These are phyloP conservation scores for Lophium mytilinum DNA, from an alignment of 495 filamentous ascomycete species.

Conservation along the genomic window DNA sequence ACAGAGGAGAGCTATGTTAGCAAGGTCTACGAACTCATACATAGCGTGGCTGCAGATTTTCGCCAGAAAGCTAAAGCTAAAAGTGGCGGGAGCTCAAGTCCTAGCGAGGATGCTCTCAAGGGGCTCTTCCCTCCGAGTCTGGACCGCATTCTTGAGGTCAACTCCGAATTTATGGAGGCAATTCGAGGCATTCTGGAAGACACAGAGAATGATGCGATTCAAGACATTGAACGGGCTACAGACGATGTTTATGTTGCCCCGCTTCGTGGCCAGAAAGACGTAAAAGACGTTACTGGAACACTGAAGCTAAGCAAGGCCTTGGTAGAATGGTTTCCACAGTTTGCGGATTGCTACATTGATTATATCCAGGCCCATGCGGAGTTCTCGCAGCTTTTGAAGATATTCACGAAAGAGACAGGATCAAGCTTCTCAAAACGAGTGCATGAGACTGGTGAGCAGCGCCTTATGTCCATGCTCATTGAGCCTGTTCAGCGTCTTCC, in stretches of 20 bases:
- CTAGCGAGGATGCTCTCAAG: slow-evolving; percentile 60
- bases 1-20: slow-evolving; percentile 90
- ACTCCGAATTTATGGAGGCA: slow-evolving; percentile 66
- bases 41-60: slow-evolving; percentile 65
- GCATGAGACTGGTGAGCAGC: slow-evolving; percentile 81
- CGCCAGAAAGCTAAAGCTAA: slow-evolving; percentile 55
- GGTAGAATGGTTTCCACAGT: slow-evolving; percentile 82
- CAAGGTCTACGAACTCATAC: slow-evolving; percentile 74
- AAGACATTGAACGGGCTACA: slow-evolving; percentile 32
- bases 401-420: slow-evolving; percentile 59
- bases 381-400: slow-evolving; percentile 70
- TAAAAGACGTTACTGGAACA: slow-evolving; percentile 62
- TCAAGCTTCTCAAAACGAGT: slow-evolving; percentile 74
- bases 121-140: slow-evolving; percentile 74
- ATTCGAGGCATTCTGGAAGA: slow-evolving; percentile 70
- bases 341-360: slow-evolving; percentile 78
- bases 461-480: slow-evolving; percentile 83
- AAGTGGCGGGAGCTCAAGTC: slow-evolving; percentile 55
- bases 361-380: slow-evolving; percentile 81
- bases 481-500: slow-evolving; percentile 94
- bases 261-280: slow-evolving; percentile 17
- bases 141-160: slow-evolving; percentile 67
- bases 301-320: slow-evolving; percentile 67
- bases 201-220: slow-evolving; percentile 67
- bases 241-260: slow-evolving; percentile 22